Base-by-base conservation (phyloP, 495 filamentous ascomycete genomes). In the Halenospora varia region DNA sequence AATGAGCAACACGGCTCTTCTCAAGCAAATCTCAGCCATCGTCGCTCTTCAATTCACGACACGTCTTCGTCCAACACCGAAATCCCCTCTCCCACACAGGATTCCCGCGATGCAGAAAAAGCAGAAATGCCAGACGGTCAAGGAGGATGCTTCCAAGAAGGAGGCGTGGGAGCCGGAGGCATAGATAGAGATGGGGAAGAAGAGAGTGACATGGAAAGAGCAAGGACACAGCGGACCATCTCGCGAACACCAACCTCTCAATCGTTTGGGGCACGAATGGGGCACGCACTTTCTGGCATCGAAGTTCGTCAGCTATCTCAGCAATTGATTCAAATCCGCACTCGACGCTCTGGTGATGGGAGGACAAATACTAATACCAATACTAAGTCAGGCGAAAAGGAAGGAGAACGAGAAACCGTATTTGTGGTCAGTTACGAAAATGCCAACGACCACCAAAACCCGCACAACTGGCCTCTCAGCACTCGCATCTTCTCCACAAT, bases 341-440 rank as follows among this genome's bases (percentile, higher is more conserved):
- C 55, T 15, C n/a, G 41, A 58, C 25, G 48, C 26, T 46, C 22
- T 51, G 47, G 55, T 1, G n/a, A 19, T 11, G 26, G 2, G 9
- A 53, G 56, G 11, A 53, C 29, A 4, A 4, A 13, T 35, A 35
- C 29, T 13, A 35, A 35, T 6, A 35, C 29, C 29, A 35, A 35
- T 4, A 35, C 29, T 13, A 35, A 35, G 6, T 6, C 29, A 4
- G 13, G 13, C 13, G 29, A 35, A 35, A 35, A 35, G n/a, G 17
- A 6, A 35, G 1, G 51, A 35, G 13, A 58, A 19, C 19, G 51
- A 25, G 55, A 62, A 26, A 65, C 25, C 61, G 73, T 84, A 29
- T 86, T 85, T 54, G 73, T 86, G 0, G 83, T 87, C 2, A 76
- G 76, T 17, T 87, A 77, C 70, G 77, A 82, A 42, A 68, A 67